Evolutionary conservation across 2,329 filamentous ascomycete species (phyloP).

Genomic region (Rachicladosporium sp.): DNA sequence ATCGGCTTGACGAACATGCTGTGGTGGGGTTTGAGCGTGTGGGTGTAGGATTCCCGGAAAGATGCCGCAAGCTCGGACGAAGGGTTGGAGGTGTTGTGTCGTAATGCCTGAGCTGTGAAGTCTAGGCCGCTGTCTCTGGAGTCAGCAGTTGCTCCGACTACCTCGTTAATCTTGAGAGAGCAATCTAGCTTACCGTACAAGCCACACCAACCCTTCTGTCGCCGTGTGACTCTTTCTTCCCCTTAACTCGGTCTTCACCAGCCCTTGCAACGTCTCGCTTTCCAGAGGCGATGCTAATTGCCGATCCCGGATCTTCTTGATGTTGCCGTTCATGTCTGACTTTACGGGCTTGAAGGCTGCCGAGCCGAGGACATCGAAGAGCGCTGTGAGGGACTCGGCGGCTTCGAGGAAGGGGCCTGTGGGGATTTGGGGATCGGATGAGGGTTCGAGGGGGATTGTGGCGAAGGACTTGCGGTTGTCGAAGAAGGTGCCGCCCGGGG

Average conservation of each 20-base stretch:
- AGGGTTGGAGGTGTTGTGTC: slow-evolving; percentile 58
- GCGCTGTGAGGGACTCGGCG: slow-evolving; percentile 68
- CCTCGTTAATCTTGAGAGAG: background rate
- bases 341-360: slow-evolving; percentile 84
- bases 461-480: slow-evolving; percentile 77
- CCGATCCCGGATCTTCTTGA: slow-evolving; percentile 88
- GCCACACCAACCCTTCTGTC: slow-evolving; percentile 82
- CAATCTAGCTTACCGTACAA: slow-evolving; percentile 54
- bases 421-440: slow-evolving; percentile 57
- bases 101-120: slow-evolving; percentile 79
- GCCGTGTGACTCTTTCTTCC: slow-evolving; percentile 69
- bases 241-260: slow-evolving; percentile 78
- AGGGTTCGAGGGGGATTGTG: slow-evolving; percentile 63
- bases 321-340: slow-evolving; percentile 79
- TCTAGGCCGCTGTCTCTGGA: slow-evolving; percentile 60
- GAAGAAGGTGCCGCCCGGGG: slow-evolving; percentile 67
- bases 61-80: slow-evolving; percentile 68
- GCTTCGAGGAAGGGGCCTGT: slow-evolving; percentile 87
- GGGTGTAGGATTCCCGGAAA: slow-evolving; percentile 74
- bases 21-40: slow-evolving; percentile 86
- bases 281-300: slow-evolving; percentile 65
- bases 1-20: slow-evolving; percentile 79
- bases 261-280: slow-evolving; percentile 73
- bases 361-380: slow-evolving; percentile 60
- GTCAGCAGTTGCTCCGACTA: slow-evolving; percentile 1